phyloP scores from a whole-genome alignment of 75 land plant genomes.

The Cryptomeria japonica region DNA sequence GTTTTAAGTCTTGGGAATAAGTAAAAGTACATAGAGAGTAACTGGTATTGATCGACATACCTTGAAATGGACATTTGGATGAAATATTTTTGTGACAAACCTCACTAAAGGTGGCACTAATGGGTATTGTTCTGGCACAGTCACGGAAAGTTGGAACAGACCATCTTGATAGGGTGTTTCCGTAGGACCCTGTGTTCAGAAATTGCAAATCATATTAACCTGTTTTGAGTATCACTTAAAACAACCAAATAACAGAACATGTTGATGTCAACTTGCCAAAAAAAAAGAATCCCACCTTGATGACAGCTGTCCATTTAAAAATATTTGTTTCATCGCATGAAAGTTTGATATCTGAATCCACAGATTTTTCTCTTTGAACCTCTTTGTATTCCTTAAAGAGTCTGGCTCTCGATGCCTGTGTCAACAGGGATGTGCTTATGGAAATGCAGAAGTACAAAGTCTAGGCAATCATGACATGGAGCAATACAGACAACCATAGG shows the following conservation, averaged over 20 bases:
- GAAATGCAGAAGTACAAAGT: constrained; percentile 5
- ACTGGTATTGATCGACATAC: constrained; percentile 27
- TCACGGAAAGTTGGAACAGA: constrained; percentile 90
- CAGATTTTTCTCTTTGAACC: constrained; percentile 82
- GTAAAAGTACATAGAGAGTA: neutral
- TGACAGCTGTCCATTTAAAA: constrained; percentile 95
- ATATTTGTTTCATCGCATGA: constrained; percentile 93
- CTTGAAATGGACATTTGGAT: constrained; percentile 99
- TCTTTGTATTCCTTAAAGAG: constrained; percentile 97
- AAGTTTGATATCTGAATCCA: constrained; percentile 89
- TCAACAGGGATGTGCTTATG: neutral
- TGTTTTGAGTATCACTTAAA: neutral
- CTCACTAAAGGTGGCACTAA: constrained; percentile 96
- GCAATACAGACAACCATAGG: neutral
- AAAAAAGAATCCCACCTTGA: constrained; percentile 53
- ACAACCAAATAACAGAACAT: neutral
- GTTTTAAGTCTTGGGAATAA: neutral
- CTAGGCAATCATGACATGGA: neutral
- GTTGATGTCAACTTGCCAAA: neutral
- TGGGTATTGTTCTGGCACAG: constrained; percentile 97
- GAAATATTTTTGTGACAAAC: constrained; percentile 95
- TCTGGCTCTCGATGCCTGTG: constrained; percentile 92
- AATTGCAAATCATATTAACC: neutral
- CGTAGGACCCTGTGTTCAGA: constrained; percentile 73
- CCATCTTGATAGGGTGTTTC: constrained; percentile 99